Percentiles rank a stretch among this genome's conserved stretches.
phyloP scores from a whole-genome alignment of 371 early-diverging fungal genomes.

The Rhizomucor miehei region DNA sequence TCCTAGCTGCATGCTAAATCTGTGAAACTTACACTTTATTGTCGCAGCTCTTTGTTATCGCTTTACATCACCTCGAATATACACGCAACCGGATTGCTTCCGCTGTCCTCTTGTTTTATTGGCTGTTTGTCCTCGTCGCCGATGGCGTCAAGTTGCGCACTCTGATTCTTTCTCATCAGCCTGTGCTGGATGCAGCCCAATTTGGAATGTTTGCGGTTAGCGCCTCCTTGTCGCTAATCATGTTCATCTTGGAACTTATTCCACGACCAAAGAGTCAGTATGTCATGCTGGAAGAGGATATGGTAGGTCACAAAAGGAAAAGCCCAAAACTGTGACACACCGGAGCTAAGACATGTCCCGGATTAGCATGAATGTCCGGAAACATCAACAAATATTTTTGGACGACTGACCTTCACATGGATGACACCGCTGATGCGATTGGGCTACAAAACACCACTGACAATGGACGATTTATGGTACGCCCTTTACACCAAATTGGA shows the following conservation, averaged over 20 bases:
- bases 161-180: constrained; percentile 30
- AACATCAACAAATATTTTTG: constrained; percentile 82
- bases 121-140: constrained; percentile 61
- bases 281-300: constrained; percentile 54
- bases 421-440: constrained; percentile 85
- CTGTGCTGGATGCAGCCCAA: constrained; percentile 25
- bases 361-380: constrained; percentile 64
- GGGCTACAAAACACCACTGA: constrained; percentile 76
- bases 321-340: not conserved
- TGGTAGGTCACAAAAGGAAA: constrained; percentile 16
- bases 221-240: constrained; percentile 40
- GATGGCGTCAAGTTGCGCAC: constrained; percentile 63
- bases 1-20: constrained; percentile 7
- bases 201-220: constrained; percentile 40
- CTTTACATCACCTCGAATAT: constrained; percentile 69
- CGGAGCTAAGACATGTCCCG: no score
- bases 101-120: constrained; percentile 71
- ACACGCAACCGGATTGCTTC: constrained; percentile 64
- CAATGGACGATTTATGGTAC: constrained; percentile 79
- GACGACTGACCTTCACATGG: constrained; percentile 86
- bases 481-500: no score
- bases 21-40: not conserved
- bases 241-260: constrained; percentile 62
- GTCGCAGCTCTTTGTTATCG: constrained; percentile 45
- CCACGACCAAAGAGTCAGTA: constrained; percentile 62